Evolutionary conservation across 2,329 filamentous ascomycete species (phyloP).

Genomic region (Penicillium janthinellum): DNA sequence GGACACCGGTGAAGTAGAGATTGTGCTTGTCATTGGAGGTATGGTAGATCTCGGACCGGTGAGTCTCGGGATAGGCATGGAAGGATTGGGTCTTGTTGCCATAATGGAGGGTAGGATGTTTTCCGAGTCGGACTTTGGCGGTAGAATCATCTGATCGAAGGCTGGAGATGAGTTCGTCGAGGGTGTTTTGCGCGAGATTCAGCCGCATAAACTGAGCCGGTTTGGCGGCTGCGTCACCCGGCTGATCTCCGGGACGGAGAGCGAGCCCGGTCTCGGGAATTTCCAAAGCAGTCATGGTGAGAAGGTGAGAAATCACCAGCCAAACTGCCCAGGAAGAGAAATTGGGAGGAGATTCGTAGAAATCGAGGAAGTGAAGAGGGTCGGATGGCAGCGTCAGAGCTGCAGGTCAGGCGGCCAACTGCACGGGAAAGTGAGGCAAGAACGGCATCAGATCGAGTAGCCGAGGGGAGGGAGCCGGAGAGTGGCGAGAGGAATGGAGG

Average conservation of each 20-base stretch:
- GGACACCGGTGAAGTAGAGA: constrained; percentile 58
- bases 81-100: constrained; percentile 60
- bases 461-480: constrained; percentile 5
- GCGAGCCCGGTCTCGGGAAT: constrained; percentile 45
- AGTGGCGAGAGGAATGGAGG: constrained; percentile 16
- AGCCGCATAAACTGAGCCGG: constrained; percentile 50
- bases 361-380: constrained; percentile 13
- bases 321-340: constrained; percentile 5
- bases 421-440: constrained; percentile 32
- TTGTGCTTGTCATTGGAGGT: constrained; percentile 46
- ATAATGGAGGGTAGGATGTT: constrained; percentile 58
- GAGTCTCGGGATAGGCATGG: constrained; percentile 55
- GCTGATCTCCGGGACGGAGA: constrained; percentile 39
- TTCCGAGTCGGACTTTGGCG: constrained; percentile 51
- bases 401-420: constrained; percentile 44
- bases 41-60: constrained; percentile 61
- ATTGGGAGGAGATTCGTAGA: constrained; percentile 19
- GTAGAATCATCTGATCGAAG: constrained; percentile 44
- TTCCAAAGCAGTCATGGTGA: constrained; percentile 35
- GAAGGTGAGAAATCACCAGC: constrained; percentile 6
- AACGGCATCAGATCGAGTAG: constrained; percentile 36
- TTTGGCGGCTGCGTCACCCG: constrained; percentile 35
- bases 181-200: constrained; percentile 47
- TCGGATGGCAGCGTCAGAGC: constrained; percentile 40
- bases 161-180: constrained; percentile 50